A percentile compares a stretch with the other conserved stretches of the same genome.
Evolutionary conservation across 768 basidiomycete species (phyloP).

Genomic region (Auriscalpium orientale): DNA sequence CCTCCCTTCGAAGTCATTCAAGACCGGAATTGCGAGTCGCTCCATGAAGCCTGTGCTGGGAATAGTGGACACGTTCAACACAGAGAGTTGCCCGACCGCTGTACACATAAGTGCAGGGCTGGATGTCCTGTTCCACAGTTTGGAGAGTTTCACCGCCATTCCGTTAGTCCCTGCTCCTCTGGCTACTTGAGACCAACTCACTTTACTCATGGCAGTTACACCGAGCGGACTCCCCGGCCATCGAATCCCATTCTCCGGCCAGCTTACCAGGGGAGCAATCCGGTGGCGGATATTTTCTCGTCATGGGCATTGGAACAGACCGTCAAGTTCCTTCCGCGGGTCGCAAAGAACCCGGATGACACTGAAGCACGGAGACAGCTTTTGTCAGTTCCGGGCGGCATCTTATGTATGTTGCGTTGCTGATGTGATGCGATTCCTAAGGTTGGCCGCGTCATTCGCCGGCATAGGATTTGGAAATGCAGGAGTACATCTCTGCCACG

Average conservation of each 20-base stretch:
- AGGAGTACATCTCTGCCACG: constrained; percentile 85
- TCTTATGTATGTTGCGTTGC: background rate
- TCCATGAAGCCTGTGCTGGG: constrained; percentile 84
- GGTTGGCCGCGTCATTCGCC: constrained; percentile 87
- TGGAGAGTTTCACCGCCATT: constrained; percentile 92
- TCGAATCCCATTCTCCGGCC: constrained; percentile 85
- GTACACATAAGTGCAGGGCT: constrained; percentile 93
- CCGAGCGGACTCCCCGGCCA: constrained; percentile 84
- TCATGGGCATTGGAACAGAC: constrained; percentile 89
- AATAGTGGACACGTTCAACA: constrained; percentile 82
- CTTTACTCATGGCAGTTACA: constrained; percentile 47
- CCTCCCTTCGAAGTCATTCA: constrained; percentile 87
- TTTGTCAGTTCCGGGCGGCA: constrained; percentile 48
- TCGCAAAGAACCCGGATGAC: constrained; percentile 74
- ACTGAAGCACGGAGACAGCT: constrained; percentile 82
- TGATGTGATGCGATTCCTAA: constrained; percentile 21
- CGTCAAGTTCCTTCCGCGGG: constrained; percentile 80
- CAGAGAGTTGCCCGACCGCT: constrained; percentile 82
- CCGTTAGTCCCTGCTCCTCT: constrained; percentile 44
- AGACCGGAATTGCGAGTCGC: constrained; percentile 92
- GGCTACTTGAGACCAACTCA: constrained; percentile 2
- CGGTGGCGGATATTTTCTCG: constrained; percentile 93
- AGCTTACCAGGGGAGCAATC: constrained; percentile 90
- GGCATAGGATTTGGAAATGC: constrained; percentile 95
- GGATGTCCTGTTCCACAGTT: constrained; percentile 92